These are phyloP conservation scores for Penicillium sp. DNA, from an alignment of 2,329 filamentous ascomycete species.

Conservation along the genomic window DNA sequence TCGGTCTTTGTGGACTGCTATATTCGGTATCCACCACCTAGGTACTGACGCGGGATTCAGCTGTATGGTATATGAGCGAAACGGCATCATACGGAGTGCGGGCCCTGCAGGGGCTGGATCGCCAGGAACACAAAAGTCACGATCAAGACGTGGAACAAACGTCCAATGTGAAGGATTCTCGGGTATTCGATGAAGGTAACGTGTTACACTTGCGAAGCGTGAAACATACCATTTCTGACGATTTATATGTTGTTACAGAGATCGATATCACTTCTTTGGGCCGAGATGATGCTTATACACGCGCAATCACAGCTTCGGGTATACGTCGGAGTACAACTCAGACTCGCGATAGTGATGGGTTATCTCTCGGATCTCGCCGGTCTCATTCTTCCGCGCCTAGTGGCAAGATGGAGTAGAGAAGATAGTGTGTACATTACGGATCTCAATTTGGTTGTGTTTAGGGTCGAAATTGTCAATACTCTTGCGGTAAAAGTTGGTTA, in stretches of 20 bases:
- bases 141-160: neutral
- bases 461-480: too few relatives aligned
- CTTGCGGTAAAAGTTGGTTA: too few relatives aligned
- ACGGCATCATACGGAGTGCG: conserved; percentile 5
- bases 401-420: neutral
- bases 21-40: neutral
- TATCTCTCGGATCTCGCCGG: neutral
- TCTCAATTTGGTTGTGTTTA: too few relatives aligned
- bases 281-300: neutral
- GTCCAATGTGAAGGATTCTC: neutral
- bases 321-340: neutral
- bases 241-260: neutral
- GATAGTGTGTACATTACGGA: too few relatives aligned
- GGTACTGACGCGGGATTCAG: neutral
- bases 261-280: neutral
- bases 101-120: neutral
- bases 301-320: neutral
- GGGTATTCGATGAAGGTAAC: neutral
- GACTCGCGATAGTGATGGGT: neutral
- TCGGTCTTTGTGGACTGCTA: neutral
- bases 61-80: conserved; percentile 12
- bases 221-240: neutral
- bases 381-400: neutral
- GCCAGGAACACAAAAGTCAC: neutral
- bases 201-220: neutral